Conservation (phyloP, 805 yeast genomes). For the Saturnispora dispora region DNA sequence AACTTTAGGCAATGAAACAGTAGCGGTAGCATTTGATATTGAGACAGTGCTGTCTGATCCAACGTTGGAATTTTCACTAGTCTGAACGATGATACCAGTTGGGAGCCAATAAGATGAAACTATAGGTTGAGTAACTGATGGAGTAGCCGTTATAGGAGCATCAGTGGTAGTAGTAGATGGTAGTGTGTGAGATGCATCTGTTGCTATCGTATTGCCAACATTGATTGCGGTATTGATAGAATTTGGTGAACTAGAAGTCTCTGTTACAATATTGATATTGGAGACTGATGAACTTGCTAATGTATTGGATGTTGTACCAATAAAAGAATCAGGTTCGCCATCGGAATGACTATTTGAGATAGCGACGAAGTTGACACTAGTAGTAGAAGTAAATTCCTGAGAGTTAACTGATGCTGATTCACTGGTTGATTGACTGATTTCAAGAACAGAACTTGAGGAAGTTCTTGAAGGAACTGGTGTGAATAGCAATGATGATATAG, state of each 20-base stretch:
- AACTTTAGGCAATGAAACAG: constrained; percentile 62
- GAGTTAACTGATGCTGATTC: neutral
- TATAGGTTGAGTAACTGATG: neutral
- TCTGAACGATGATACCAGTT: constrained; percentile 11
- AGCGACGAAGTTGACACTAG: neutral
- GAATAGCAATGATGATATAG: neutral
- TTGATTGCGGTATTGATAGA: neutral
- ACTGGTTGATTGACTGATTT: neutral
- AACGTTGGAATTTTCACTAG: constrained; percentile 3
- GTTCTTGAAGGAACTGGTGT: neutral
- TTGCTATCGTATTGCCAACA: neutral
- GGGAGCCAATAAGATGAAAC: constrained; percentile 12
- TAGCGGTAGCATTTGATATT: constrained; percentile 22
- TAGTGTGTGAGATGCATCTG: neutral
- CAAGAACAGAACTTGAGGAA: neutral
- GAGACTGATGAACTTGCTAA: neutral
- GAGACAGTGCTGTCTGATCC: constrained; percentile 12
- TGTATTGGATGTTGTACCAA: neutral
- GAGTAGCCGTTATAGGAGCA: neutral
- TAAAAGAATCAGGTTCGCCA: neutral
- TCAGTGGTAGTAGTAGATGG: neutral
- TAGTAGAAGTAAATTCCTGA: neutral
- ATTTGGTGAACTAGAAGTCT: neutral
- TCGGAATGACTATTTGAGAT: neutral
- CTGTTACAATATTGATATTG: neutral